Base-by-base conservation (phyloP, 169 alveolate genomes). In the Plasmodium sp. region DNA sequence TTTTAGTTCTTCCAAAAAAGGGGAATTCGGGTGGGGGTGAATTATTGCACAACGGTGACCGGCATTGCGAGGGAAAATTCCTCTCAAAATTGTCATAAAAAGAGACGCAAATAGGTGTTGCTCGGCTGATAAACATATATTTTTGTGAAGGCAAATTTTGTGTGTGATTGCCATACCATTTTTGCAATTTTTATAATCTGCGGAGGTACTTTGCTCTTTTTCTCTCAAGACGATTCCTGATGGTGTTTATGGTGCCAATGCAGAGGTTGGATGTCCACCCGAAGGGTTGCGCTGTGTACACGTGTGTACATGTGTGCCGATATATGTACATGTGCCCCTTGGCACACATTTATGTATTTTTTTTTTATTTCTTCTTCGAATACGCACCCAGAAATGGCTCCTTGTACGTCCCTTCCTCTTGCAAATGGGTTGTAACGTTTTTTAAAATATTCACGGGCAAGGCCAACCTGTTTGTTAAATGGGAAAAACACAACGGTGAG, bases 361-460 rank as follows among this genome's bases (percentile, higher is more conserved):
- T 6, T 75, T 85, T 71, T 56, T n/a, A n/a, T 22, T 22, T 1
- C 14, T 34, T 86, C 51, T 86, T 77, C 67, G 81, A 75, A 7
- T 75, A 18, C n/a, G 9, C 36, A 86, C 93, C 93, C 81, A 86
- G 81, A 31, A 58, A 86, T 45, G 93, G 93, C 62, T 86, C 93
- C 36, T 86, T 56, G 48, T 86, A 86, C 39, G 72, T 79, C 45
- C 93, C 93, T 27, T 77, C 81, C 34, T 56, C 18, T 77, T 86
- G 93, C 18, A 86, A 86, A 33, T 54, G 81, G 62, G 67, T 31
- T n/a, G 93, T 71, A 41, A 86, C 36, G 33, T 86, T 86, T 34
- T 86, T 86, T 86, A 86, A 41, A 86, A 86, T 58, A 71, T 86
- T 45, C 43, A 74, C 54, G 27, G 93, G 93, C 48, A 86, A 75